Evolutionary conservation across 306 rosid species (phyloP).

Genomic region (Ochetophila trinervis): DNA sequence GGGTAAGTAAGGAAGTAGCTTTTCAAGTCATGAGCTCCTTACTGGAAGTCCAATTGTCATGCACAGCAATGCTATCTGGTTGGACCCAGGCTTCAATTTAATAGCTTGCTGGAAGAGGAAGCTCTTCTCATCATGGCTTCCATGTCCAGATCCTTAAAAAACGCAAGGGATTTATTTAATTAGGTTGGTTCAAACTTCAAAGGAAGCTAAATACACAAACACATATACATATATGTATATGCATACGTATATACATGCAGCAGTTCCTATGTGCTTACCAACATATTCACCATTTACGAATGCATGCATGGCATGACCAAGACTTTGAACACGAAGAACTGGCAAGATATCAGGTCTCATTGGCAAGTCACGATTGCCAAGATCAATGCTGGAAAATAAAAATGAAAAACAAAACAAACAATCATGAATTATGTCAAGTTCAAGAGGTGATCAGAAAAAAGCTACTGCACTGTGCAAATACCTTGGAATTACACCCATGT

Average conservation of each 20-base stretch:
- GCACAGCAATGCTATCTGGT: constrained; percentile 52
- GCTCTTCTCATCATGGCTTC: constrained; percentile 55
- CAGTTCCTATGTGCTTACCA: constrained; percentile 42
- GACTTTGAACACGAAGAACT: constrained; percentile 51
- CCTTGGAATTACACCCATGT: background rate
- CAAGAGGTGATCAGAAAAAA: background rate
- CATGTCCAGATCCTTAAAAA: constrained; percentile 55
- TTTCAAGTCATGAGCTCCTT: constrained; percentile 31
- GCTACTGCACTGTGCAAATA: background rate
- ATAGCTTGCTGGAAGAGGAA: constrained; percentile 41
- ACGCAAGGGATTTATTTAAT: background rate
- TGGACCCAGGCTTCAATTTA: constrained; percentile 44
- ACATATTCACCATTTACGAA: constrained; percentile 57
- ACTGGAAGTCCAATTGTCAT: constrained; percentile 72
- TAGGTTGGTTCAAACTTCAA: too few relatives aligned
- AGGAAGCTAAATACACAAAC: too few relatives aligned
- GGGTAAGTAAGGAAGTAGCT: constrained; percentile 5
- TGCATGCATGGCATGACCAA: constrained; percentile 67
- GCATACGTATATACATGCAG: background rate
- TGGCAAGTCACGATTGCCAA: constrained; percentile 47
- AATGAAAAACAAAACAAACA: background rate
- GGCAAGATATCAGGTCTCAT: constrained; percentile 37
- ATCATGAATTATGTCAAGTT: background rate
- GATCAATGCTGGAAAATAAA: constrained; percentile 43
- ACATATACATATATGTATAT: background rate